Evolutionary conservation across 768 basidiomycete species (phyloP).

Genomic region (Lentinus tigrinus): DNA sequence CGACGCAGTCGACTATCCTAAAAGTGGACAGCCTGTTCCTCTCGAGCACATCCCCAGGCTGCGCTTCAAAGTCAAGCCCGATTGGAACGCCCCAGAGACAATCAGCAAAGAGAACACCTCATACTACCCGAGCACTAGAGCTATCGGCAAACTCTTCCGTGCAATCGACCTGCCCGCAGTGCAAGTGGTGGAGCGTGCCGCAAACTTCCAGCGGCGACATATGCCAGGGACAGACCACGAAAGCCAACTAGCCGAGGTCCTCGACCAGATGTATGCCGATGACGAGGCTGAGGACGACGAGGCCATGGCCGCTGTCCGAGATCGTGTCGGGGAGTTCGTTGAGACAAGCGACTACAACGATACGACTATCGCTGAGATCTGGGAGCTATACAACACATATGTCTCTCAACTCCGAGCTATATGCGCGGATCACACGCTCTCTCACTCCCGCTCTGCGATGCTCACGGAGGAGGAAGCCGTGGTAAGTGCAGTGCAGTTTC

Average conservation of each 20-base stretch:
- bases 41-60: conserved; percentile 41
- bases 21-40: conserved; percentile 41
- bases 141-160: conserved; percentile 64
- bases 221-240: conserved; percentile 16
- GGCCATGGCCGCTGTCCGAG: conserved; percentile 15
- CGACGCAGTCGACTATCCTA: conserved; percentile 67
- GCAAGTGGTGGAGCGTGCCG: conserved; percentile 9
- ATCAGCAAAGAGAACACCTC: conserved; percentile 25
- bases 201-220: conserved; percentile 21
- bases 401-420: conserved; percentile 46
- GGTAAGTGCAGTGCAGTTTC: not conserved
- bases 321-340: conserved; percentile 26
- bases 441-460: conserved; percentile 37
- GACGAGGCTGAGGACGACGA: conserved; percentile 9
- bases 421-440: conserved; percentile 47
- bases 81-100: conserved; percentile 69
- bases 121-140: conserved; percentile 53
- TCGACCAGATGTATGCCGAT: conserved; percentile 12
- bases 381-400: conserved; percentile 37
- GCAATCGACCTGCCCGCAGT: conserved; percentile 52
- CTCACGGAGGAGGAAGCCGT: conserved; percentile 65
- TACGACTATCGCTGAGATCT: conserved; percentile 4
- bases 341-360: conserved; percentile 6
- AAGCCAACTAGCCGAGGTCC: conserved; percentile 31
- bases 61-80: conserved; percentile 42